Evolutionary conservation across 1,284 basidiomycete genomes (phyloP), one percentile per base, ranked within the genome.

Genomic region (Rhodotorula sp.): DNA sequence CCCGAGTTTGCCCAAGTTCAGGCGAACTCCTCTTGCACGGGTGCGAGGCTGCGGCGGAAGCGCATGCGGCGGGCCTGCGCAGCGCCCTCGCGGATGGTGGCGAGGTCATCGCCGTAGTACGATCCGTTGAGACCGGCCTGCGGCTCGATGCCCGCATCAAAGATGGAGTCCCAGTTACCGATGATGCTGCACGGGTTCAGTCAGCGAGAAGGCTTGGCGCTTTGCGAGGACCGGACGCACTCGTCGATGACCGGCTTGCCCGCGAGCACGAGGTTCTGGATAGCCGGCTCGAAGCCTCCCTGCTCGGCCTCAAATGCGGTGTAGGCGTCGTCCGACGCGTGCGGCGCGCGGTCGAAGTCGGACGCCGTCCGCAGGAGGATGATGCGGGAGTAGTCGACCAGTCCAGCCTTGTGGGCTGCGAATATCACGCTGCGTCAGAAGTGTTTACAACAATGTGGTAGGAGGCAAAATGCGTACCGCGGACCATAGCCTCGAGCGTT

Each of bases 361-460:
- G 82, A 82, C 17, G 78, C 84, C 4, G 85, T 84, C 34, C 85
- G 81, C 79, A 85, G 83, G 68, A 85, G 69, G 69, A 86, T 81
- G 58, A 85, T 79, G 55, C 85, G 81, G 4, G 80, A 74, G 76
- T 85, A 86, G 78, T 86, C 85, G 69, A 84, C 78, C 45, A 80
- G 77, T 2, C 81, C 80, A 34, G 82, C 80, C 57, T 81, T 77
- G 61, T 50, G 45, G 9, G 70, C 68, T 49, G 62, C 53, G 34
- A 4, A 23, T 12, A 1, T 57, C 42, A 10, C 5, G 14, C 4
- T 1, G 7, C 14, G n/a, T 17, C 44, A 45, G 48, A 19, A 19
- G 48, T 19, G 19, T 8, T n/a, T 1, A 46, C 1, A 5, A 34
- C 34, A 5, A 34, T 34, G 2, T 25, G 3, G 7, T 25, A 56